phyloP scores from a whole-genome alignment of 495 filamentous ascomycete genomes.

The Trichocladium antarcticum region DNA sequence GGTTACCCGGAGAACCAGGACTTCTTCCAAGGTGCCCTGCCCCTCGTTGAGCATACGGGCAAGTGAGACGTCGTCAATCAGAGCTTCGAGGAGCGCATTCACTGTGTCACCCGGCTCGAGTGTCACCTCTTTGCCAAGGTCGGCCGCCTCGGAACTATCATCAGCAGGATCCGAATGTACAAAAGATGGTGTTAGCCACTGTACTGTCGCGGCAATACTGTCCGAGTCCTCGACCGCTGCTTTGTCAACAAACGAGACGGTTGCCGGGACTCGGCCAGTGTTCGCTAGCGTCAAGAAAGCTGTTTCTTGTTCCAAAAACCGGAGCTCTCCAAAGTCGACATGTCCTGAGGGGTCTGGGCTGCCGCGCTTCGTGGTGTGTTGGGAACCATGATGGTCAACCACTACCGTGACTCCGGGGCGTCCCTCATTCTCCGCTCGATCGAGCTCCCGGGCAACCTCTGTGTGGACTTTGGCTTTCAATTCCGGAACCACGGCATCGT shows the following conservation, averaged over 20 bases:
- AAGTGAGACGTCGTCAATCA: slow-evolving; percentile 51
- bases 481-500: slow-evolving; percentile 72
- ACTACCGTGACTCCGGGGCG: slow-evolving; percentile 77
- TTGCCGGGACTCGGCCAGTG: slow-evolving; percentile 68
- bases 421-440: slow-evolving; percentile 86
- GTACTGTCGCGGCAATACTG: slow-evolving; percentile 29
- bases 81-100: slow-evolving; percentile 52
- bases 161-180: slow-evolving; percentile 32
- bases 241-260: slow-evolving; percentile 61
- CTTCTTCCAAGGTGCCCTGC: slow-evolving; percentile 58
- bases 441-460: slow-evolving; percentile 78
- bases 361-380: slow-evolving; percentile 10
- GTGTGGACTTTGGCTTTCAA: slow-evolving; percentile 72
- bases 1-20: slow-evolving; percentile 77
- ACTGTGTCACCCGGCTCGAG: slow-evolving; percentile 76
- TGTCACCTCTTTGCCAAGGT: slow-evolving; percentile 41
- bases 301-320: slow-evolving; percentile 52
- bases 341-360: slow-evolving; percentile 32
- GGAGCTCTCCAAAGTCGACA: slow-evolving; percentile 65
- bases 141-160: slow-evolving; percentile 31
- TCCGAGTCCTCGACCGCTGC: slow-evolving; percentile 41
- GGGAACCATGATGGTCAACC: slow-evolving; percentile 45
- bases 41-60: slow-evolving; percentile 62
- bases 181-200: slow-evolving; percentile 61
- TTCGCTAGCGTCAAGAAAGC: slow-evolving; percentile 77